A percentile compares a stretch with the other conserved stretches of the same genome.
These are phyloP conservation scores for Lomentospora prolificans DNA, from an alignment of 2,329 filamentous ascomycete species.

Conservation along the genomic window DNA sequence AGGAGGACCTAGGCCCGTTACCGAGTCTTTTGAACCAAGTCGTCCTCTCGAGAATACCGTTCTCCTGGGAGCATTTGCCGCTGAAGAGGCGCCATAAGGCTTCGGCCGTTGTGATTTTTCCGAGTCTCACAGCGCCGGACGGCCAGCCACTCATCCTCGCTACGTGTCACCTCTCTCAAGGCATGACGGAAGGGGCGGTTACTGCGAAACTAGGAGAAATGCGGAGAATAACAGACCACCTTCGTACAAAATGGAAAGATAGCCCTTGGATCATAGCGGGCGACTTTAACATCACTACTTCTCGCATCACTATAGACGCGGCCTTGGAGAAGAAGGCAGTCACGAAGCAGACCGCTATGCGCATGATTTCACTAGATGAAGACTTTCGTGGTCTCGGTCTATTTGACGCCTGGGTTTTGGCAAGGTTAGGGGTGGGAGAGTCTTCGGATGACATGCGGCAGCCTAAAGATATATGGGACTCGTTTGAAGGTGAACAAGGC, in stretches of 20 bases:
- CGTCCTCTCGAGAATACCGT: conserved; percentile 44
- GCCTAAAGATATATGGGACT: conserved; percentile 19
- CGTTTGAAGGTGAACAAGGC: conserved; percentile 50
- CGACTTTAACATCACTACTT: conserved; percentile 57
- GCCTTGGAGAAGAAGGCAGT: conserved; percentile 44
- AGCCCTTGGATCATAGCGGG: conserved; percentile 49
- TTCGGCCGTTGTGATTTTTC: conserved; percentile 38
- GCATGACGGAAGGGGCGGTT: conserved; percentile 48
- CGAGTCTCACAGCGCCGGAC: background rate
- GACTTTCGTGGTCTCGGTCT: conserved; percentile 35
- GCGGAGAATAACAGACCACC: conserved; percentile 34
- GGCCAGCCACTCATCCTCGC: conserved; percentile 34
- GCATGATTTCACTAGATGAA: conserved; percentile 35
- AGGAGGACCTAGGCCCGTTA: conserved; percentile 42
- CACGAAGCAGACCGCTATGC: conserved; percentile 33
- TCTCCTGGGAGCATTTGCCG: conserved; percentile 45
- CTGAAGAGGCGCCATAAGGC: conserved; percentile 49
- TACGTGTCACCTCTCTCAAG: conserved; percentile 51
- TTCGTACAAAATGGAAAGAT: conserved; percentile 27
- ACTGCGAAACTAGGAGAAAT: conserved; percentile 47
- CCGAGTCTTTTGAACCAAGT: conserved; percentile 52
- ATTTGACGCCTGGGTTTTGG: conserved; percentile 40
- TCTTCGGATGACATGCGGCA: conserved; percentile 21
- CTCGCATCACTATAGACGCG: conserved; percentile 41
- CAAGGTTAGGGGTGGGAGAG: conserved; percentile 32